Evolutionary conservation across 2,329 filamentous ascomycete genomes (phyloP), one percentile per base, ranked within the genome.

Genomic region (Phoma herbarum): DNA sequence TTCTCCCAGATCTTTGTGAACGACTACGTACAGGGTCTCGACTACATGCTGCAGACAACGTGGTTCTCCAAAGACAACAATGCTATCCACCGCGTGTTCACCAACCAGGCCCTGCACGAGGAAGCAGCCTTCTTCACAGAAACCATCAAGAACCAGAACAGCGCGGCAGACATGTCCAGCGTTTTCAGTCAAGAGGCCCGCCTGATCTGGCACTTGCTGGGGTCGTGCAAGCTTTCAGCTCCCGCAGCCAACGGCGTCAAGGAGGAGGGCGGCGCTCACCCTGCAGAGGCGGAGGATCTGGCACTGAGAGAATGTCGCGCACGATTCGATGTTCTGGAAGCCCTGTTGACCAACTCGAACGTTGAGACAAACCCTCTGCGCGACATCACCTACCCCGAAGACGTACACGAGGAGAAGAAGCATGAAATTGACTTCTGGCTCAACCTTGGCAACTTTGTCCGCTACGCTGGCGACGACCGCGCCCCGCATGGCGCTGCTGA

Each of bases 391-490:
- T 66, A 81, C 81, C 25, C 77, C 79, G 60, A 80, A 81, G 72
- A 77, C 58, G 72, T 75, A 42, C 73, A 75, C n/a, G 68, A 70
- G 16, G 48, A 50, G 22, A 69, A 74, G 57, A 78, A 77, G 57
- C 69, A 75, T 31, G 88, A 93, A 65, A 81, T 91, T 52, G 87
- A 91, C 60, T 97, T 97, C 77, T 97, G 93, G 93, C 86, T 89
- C 71, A 84, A 86, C 25, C 82, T 97, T 16, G 92, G 88, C 49
- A 85, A 90, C 61, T 92, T 91, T 70, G 82, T 91, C 26, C 86
- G 88, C 37, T 80, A 88, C 20, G 85, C 84, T 28, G 85, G 88
- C 62, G 86, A 90, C 59, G 84, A 88, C 35, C 80, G 84, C 46
- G 79, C 79, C 29, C 79, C 84, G 6, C 80, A 78, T 57, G 86